Evolutionary conservation across 2,329 filamentous ascomycete genomes (phyloP).

Genomic region (Stromatinia cepivora): DNA sequence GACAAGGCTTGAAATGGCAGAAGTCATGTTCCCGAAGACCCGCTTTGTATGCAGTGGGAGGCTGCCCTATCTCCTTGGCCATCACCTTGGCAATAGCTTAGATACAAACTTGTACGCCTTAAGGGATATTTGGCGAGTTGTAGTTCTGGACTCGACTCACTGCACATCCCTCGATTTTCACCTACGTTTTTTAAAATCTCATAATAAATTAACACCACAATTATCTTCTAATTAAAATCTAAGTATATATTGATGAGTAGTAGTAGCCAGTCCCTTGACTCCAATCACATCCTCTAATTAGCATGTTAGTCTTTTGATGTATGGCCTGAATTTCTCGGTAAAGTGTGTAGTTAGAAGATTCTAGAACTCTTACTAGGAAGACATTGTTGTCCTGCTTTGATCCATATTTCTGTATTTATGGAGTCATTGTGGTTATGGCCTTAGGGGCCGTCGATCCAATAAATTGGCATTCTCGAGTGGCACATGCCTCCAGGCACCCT

Average conservation of each 20-base stretch:
- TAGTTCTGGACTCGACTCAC: too few species aligned
- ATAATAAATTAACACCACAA: too few species aligned
- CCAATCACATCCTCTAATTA: too few species aligned
- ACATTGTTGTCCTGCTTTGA: accelerated
- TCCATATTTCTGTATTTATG: not conserved
- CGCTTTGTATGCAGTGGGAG: not conserved
- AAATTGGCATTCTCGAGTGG: not conserved
- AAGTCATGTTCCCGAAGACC: not conserved
- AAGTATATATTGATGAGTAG: too few species aligned
- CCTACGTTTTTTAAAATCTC: too few species aligned
- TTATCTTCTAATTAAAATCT: too few species aligned
- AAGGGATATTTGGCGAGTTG: not conserved
- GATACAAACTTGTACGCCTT: not conserved
- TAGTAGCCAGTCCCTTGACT: too few species aligned
- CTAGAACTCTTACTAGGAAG: not conserved
- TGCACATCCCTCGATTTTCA: too few species aligned
- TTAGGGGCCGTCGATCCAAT: not conserved
- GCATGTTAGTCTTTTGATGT: too few species aligned
- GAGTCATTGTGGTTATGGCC: not conserved
- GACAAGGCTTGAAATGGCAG: too few species aligned
- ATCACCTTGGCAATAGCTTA: not conserved
- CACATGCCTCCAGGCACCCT: accelerated
- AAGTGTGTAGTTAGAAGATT: too few species aligned
- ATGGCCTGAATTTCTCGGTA: too few species aligned
- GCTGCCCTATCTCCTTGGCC: accelerated